These are phyloP conservation scores for Stachybotrys echinatus DNA, from an alignment of 2,329 filamentous ascomycete species.

Conservation along the genomic window DNA sequence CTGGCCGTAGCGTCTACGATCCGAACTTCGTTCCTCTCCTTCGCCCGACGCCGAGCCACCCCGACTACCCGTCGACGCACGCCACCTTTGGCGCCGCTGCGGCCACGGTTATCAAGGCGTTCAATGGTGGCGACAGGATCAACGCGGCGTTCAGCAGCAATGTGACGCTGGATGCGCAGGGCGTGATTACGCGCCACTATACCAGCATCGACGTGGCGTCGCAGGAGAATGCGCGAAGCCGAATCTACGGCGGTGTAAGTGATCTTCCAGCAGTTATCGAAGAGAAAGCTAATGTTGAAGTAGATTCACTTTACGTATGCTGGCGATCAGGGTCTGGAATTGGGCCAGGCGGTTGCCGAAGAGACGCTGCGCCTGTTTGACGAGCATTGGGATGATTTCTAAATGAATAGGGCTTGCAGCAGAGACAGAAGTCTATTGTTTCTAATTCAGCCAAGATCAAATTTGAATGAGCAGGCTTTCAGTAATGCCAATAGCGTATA, in stretches of 20 bases:
- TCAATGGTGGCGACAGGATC: conserved; percentile 7
- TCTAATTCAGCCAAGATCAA: too few species aligned
- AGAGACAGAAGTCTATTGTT: too few species aligned
- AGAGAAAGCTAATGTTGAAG: too few species aligned
- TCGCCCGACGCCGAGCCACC: conserved; percentile 7
- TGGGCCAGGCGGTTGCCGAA: background rate
- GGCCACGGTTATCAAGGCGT: conserved; percentile 4
- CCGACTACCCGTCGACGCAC: conserved; percentile 8
- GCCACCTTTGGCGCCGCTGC: conserved; percentile 7
- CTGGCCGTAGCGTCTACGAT: conserved; percentile 7
- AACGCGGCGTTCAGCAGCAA: conserved; percentile 6
- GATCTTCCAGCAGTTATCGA: too few species aligned
- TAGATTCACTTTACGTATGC: conserved; percentile 2
- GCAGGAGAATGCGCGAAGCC: conserved; percentile 5
- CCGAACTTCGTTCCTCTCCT: conserved; percentile 8
- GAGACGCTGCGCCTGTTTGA: background rate
- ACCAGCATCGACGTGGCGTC: conserved; percentile 5
- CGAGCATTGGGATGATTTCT: conserved; percentile 1
- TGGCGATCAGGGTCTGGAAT: background rate
- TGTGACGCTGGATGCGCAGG: conserved; percentile 6
- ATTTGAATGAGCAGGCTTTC: too few species aligned
- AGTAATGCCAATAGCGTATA: too few species aligned
- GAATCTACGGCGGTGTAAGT: conserved; percentile 2
- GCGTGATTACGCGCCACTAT: conserved; percentile 8
- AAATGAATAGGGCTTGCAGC: too few species aligned